phyloP scores from a whole-genome alignment of 2,329 filamentous ascomycete genomes.

The Coniella vitis region DNA sequence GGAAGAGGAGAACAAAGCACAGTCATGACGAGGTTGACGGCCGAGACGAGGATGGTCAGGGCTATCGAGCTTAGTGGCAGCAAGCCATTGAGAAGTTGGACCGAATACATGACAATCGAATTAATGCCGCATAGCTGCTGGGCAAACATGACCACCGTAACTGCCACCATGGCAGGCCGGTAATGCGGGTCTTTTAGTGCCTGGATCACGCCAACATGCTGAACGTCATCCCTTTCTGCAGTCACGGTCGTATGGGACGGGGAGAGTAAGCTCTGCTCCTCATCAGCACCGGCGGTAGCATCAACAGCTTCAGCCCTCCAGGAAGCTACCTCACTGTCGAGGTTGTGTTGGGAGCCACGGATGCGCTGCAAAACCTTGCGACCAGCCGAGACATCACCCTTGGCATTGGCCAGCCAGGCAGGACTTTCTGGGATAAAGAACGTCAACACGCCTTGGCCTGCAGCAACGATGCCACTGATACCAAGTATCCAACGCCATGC shows the following conservation, averaged over 20 bases:
- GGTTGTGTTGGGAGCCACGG: slow-evolving; percentile 60
- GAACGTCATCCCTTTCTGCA: slow-evolving; percentile 18
- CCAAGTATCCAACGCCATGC: slow-evolving; percentile 82
- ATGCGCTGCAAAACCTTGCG: slow-evolving; percentile 66
- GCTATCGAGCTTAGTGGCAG: slow-evolving; percentile 75
- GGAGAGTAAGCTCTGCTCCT: slow-evolving; percentile 65
- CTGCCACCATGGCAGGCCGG: slow-evolving; percentile 69
- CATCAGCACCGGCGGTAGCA: slow-evolving; percentile 61
- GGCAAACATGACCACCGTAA: slow-evolving; percentile 83
- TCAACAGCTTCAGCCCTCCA: slow-evolving; percentile 43
- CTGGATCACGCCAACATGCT: slow-evolving; percentile 53
- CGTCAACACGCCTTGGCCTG: slow-evolving; percentile 63
- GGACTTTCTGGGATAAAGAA: slow-evolving; percentile 80
- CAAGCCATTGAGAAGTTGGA: slow-evolving; percentile 75
- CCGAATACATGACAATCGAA: slow-evolving; percentile 97
- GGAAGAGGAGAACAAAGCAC: slow-evolving; percentile 74
- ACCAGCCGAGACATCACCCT: slow-evolving; percentile 53
- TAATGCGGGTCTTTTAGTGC: slow-evolving; percentile 63
- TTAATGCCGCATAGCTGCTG: slow-evolving; percentile 95
- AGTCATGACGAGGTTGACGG: slow-evolving; percentile 80
- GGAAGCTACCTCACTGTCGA: slow-evolving; percentile 63
- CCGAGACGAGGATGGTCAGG: slow-evolving; percentile 80
- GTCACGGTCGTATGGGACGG: slow-evolving; percentile 15
- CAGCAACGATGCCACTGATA: slow-evolving; percentile 61
- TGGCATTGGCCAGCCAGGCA: slow-evolving; percentile 68